Conservation (phyloP, 345 rosid species). For the Turnera subulata region DNA sequence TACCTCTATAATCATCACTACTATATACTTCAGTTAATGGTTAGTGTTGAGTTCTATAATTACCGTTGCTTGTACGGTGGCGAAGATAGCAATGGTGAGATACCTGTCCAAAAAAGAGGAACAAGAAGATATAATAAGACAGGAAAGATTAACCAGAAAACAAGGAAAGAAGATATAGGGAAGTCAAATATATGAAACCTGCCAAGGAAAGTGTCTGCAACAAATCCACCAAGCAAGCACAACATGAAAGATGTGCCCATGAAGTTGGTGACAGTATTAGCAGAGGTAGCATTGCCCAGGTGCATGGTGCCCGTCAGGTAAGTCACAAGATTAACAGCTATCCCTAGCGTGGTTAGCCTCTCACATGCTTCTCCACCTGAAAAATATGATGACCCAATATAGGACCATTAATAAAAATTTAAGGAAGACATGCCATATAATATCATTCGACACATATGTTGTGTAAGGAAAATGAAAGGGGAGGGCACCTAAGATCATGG, state of each 20-base stretch:
- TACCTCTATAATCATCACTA: too few species aligned
- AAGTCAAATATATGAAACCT: constrained; percentile 33
- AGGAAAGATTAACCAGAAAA: not conserved
- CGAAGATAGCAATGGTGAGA: constrained; percentile 82
- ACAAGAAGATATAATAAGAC: not conserved
- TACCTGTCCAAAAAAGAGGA: constrained; percentile 42
- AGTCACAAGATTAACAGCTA: constrained; percentile 89
- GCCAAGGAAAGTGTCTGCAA: constrained; percentile 97
- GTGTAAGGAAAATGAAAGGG: not conserved
- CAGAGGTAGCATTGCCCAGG: constrained; percentile 76
- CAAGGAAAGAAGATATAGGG: not conserved
- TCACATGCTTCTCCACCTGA: constrained; percentile 78
- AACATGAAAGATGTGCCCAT: constrained; percentile 95
- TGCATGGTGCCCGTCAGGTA: constrained; percentile 92
- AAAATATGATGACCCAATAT: not conserved
- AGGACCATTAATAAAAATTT: not conserved
- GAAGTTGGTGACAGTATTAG: constrained; percentile 88
- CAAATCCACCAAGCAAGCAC: constrained; percentile 85
- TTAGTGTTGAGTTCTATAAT: too few species aligned
- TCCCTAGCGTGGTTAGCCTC: constrained; percentile 90
- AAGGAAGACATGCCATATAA: too few species aligned
- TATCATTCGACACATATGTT: too few species aligned
- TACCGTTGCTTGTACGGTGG: constrained; percentile 76
- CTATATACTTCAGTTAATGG: too few species aligned
- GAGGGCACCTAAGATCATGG: constrained; percentile 82